Conservation (phyloP, 1,284 basidiomycete genomes). For the Sporisorium exsertum region DNA sequence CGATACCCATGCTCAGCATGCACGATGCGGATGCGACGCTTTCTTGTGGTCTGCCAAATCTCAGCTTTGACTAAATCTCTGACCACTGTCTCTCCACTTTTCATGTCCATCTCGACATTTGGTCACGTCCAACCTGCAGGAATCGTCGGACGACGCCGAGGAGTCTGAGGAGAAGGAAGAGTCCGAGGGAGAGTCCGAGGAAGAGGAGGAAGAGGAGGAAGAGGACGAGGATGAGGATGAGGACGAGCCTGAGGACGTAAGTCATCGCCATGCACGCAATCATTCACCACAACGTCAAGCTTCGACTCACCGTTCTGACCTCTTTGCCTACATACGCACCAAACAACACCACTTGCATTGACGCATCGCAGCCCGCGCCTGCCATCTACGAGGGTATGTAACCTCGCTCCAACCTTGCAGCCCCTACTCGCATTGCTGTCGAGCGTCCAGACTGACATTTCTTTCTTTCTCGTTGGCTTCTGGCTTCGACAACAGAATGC, state of each 20-base stretch:
- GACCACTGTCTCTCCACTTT: conserved; percentile 3
- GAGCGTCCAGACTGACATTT: background rate
- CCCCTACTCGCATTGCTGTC: background rate
- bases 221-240: conserved; percentile 28
- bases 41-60: background rate
- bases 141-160: conserved; percentile 39
- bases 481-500: conserved; percentile 64
- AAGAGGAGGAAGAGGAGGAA: conserved; percentile 46
- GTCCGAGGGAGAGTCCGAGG: conserved; percentile 52
- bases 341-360: background rate
- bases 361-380: conserved; percentile 39
- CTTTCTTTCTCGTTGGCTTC: background rate
- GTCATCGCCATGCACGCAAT: conserved; percentile 16
- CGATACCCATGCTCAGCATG: background rate
- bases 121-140: conserved; percentile 9
- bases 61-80: background rate
- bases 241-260: conserved; percentile 67
- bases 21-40: background rate
- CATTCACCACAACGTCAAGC: background rate
- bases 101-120: background rate
- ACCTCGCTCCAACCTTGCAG: background rate
- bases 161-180: conserved; percentile 54
- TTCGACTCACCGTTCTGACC: background rate
- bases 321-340: no score
- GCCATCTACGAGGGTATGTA: conserved; percentile 60